These are phyloP conservation scores for Juglanconis sp. DNA, from an alignment of 2,329 filamentous ascomycete genomes.

Conservation along the genomic window DNA sequence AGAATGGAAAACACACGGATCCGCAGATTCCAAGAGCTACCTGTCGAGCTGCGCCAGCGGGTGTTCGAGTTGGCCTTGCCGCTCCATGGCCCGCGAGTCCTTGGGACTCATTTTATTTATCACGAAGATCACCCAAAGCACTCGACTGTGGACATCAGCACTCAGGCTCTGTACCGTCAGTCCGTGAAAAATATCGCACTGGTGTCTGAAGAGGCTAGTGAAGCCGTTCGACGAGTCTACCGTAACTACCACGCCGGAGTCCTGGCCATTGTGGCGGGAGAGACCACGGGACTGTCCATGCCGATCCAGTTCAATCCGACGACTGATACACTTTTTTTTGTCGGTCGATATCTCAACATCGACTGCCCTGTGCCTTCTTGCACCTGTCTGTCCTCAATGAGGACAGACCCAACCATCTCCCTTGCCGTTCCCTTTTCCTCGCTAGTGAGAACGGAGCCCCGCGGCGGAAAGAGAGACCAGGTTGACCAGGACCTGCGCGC, in stretches of 20 bases:
- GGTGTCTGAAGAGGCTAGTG: neutral
- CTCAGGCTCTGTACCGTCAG: neutral
- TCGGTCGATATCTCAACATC: neutral
- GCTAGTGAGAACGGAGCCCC: neutral
- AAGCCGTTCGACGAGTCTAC: neutral
- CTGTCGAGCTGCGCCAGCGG: neutral
- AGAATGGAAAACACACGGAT: neutral
- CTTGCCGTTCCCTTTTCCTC: neutral
- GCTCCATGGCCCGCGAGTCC: neutral
- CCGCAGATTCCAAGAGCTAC: neutral
- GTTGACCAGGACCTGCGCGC: neutral
- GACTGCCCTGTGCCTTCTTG: neutral
- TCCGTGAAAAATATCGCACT: neutral
- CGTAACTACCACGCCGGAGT: neutral
- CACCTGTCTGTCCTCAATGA: neutral
- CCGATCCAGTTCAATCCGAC: neutral
- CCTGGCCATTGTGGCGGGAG: neutral
- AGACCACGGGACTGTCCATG: neutral
- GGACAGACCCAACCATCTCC: neutral
- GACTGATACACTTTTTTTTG: neutral
- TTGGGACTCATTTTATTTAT: neutral
- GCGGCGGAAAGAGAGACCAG: neutral
- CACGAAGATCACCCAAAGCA: neutral
- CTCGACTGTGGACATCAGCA: neutral
- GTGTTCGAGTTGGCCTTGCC: neutral